Percentiles rank a stretch among this genome's conserved stretches.
phyloP scores from a whole-genome alignment of 139 green algal species.

The Diplosphaera chodatii region DNA sequence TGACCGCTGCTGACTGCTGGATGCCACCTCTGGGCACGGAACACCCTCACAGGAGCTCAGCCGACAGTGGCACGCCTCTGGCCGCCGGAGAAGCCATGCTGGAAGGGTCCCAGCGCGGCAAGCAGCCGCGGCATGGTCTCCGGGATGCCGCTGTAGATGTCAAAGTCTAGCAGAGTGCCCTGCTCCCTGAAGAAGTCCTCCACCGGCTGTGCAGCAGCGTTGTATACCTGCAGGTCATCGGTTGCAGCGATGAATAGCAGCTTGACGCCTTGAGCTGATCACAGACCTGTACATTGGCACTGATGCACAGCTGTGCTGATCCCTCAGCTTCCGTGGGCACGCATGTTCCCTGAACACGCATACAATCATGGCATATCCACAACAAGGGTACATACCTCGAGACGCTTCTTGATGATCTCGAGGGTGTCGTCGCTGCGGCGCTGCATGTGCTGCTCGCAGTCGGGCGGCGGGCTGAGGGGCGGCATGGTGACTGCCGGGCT shows the following conservation, averaged over 20 bases:
- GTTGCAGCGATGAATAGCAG: too few relatives aligned
- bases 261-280: too few relatives aligned
- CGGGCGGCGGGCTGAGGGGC: conserved; percentile 65
- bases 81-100: not conserved
- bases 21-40: too few relatives aligned
- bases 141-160: conserved; percentile 89
- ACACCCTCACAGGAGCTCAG: too few relatives aligned
- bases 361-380: too few relatives aligned
- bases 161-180: conserved; percentile 82
- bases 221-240: too few relatives aligned
- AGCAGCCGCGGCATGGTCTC: conserved; percentile 83
- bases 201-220: conserved; percentile 63
- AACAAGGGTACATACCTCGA: too few relatives aligned
- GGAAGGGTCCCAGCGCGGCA: conserved; percentile 22
- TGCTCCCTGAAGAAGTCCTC: conserved; percentile 75
- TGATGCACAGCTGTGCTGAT: too few relatives aligned
- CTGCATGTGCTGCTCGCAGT: conserved; percentile 75
- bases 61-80: not conserved
- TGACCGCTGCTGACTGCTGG: too few relatives aligned
- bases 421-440: conserved; percentile 80
- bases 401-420: conserved; percentile 65
- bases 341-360: too few relatives aligned
- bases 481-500: conserved; percentile 83
- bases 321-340: too few relatives aligned
- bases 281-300: too few relatives aligned